phyloP scores from a whole-genome alignment of 345 rosid genomes.

The Stellera chamaejasme region DNA sequence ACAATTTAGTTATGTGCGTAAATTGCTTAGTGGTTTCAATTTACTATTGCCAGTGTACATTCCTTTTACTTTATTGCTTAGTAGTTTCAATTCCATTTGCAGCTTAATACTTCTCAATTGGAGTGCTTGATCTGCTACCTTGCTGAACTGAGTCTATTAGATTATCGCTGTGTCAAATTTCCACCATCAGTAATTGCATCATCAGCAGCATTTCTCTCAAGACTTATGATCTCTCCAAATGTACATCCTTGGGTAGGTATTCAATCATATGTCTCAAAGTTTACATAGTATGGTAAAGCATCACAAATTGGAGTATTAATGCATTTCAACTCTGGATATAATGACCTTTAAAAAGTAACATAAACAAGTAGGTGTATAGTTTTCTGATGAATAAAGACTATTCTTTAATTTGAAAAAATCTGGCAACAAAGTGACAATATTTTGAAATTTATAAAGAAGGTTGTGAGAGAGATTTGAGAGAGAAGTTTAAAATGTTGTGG shows the following conservation, averaged over 20 bases:
- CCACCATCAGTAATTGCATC: constrained; percentile 65
- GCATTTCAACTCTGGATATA: background rate
- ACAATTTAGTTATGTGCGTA: constrained; percentile 35
- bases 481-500: too few relatives aligned
- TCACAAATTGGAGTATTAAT: background rate
- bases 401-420: too few relatives aligned
- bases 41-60: background rate
- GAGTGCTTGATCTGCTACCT: constrained; percentile 58
- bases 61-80: background rate
- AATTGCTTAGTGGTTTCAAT: background rate
- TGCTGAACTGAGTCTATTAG: constrained; percentile 64
- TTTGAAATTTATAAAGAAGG: too few relatives aligned
- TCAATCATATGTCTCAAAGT: background rate
- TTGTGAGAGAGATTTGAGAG: too few relatives aligned
- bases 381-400: too few relatives aligned
- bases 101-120: constrained; percentile 31
- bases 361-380: background rate
- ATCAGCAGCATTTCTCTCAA: constrained; percentile 44
- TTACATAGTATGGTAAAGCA: background rate
- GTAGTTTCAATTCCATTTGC: constrained; percentile 4
- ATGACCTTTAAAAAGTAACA: constrained; percentile 1
- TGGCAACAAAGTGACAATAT: background rate
- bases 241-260: constrained; percentile 54
- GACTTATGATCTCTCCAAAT: constrained; percentile 37
- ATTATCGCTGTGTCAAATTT: constrained; percentile 46